Evolutionary conservation across 257 asterid species (phyloP).

Genomic region (Schizonepeta tenuifolia): DNA sequence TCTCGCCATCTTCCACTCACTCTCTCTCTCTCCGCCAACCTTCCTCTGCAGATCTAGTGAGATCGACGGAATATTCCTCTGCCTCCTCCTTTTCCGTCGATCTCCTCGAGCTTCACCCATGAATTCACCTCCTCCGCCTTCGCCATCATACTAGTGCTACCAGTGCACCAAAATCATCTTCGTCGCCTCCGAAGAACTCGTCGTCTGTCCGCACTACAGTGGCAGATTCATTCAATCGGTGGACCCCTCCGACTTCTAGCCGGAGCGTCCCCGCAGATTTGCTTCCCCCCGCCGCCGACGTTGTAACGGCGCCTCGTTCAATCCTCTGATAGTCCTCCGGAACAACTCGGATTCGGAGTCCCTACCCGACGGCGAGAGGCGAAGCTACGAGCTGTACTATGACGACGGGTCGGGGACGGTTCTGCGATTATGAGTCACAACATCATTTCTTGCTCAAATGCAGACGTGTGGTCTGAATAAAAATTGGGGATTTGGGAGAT

Average conservation of each 20-base stretch:
- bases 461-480: too few species aligned
- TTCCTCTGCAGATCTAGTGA: too few species aligned
- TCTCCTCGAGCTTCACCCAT: too few species aligned
- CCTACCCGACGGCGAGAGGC: conserved; percentile 32
- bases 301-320: conserved; percentile 61
- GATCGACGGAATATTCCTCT: too few species aligned
- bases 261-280: conserved; percentile 33
- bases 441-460: too few species aligned
- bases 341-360: conserved; percentile 42
- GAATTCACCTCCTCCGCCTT: too few species aligned
- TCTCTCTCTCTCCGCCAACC: too few species aligned
- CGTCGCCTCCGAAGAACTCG: conserved; percentile 40
- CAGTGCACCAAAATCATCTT: conserved; percentile 51
- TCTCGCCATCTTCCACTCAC: too few species aligned
- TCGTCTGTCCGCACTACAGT: conserved; percentile 66
- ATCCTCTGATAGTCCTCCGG: conserved; percentile 74
- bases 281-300: conserved; percentile 48
- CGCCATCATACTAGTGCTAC: too few species aligned
- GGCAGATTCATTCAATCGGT: conserved; percentile 72
- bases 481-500: too few species aligned
- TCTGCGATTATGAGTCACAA: too few species aligned
- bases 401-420: conserved; percentile 61
- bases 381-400: conserved; percentile 61
- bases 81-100: too few species aligned
- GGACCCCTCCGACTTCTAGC: conserved; percentile 47